A percentile compares a stretch with the other conserved stretches of the same genome.
Conservation (phyloP, 2,329 filamentous ascomycete species). For the Coniochaeta sp. region DNA sequence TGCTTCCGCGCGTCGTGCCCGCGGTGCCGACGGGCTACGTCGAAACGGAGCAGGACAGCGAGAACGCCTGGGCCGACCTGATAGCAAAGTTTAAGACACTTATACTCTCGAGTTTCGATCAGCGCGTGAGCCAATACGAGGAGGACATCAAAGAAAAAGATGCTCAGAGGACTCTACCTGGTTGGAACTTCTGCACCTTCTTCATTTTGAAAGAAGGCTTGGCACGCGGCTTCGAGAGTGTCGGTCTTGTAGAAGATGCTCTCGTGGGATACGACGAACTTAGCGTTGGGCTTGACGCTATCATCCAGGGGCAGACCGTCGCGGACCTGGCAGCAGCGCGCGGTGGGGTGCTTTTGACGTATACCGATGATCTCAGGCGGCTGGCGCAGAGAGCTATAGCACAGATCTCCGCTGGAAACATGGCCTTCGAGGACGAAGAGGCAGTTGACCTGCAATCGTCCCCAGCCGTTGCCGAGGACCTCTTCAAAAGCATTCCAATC, state of each 20-base stretch:
- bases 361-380: constrained; percentile 66
- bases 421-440: constrained; percentile 24
- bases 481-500: constrained; percentile 51
- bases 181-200: constrained; percentile 99
- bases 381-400: constrained; percentile 46
- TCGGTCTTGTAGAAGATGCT: constrained; percentile 91
- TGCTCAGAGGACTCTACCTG: constrained; percentile 74
- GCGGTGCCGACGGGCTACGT: constrained; percentile 56
- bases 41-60: constrained; percentile 70
- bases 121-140: constrained; percentile 87
- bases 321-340: constrained; percentile 56
- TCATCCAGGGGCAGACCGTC: constrained; percentile 65
- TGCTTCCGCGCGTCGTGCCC: constrained; percentile 54
- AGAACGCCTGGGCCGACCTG: constrained; percentile 77
- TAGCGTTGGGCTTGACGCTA: constrained; percentile 74
- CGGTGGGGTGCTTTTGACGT: constrained; percentile 63
- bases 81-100: constrained; percentile 79
- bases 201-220: constrained; percentile 96
- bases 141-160: constrained; percentile 96
- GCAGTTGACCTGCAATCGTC: constrained; percentile 25
- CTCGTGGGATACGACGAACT: constrained; percentile 93
- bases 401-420: constrained; percentile 16
- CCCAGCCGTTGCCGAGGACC: constrained; percentile 24
- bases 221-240: constrained; percentile 89
- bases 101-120: constrained; percentile 85